These are phyloP conservation scores for Penicillium sp. DNA, from an alignment of 2,329 filamentous ascomycete species.

Conservation along the genomic window DNA sequence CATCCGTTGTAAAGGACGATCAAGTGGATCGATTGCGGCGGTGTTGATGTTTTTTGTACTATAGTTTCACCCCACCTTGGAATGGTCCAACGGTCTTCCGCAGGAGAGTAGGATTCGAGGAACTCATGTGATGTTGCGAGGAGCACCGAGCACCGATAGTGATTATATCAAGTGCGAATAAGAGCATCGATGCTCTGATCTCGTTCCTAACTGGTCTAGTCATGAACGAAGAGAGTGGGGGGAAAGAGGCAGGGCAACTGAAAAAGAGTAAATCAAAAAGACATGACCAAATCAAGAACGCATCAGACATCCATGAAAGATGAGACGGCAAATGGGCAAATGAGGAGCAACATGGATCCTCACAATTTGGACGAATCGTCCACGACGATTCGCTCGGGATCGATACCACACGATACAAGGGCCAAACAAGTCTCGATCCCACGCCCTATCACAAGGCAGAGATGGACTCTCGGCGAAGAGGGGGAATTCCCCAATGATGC, in stretches of 20 bases:
- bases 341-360: slow-evolving; percentile 19
- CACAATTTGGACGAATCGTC: slow-evolving; percentile 17
- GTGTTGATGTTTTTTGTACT: too few relatives aligned
- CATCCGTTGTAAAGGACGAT: slow-evolving; percentile 23
- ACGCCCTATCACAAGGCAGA: slow-evolving; percentile 20
- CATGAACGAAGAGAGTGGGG: neutral
- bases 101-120: too few relatives aligned
- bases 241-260: slow-evolving; percentile 3
- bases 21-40: slow-evolving; percentile 22
- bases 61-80: slow-evolving; percentile 12
- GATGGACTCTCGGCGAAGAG: slow-evolving; percentile 10
- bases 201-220: slow-evolving; percentile 13
- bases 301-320: slow-evolving; percentile 17
- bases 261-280: slow-evolving; percentile 6
- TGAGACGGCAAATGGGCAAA: slow-evolving; percentile 20
- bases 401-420: slow-evolving; percentile 22
- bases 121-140: slow-evolving; percentile 5
- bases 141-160: slow-evolving; percentile 13
- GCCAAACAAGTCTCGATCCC: slow-evolving; percentile 15
- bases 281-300: too few relatives aligned
- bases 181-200: slow-evolving; percentile 9
- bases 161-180: slow-evolving; percentile 10
- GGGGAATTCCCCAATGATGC: slow-evolving; percentile 17
- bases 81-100: slow-evolving; percentile 12
- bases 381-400: slow-evolving; percentile 10